Evolutionary conservation across 371 early-diverging fungal genomes (phyloP).

Genomic region (Thermomucor indicae-seudaticae): DNA sequence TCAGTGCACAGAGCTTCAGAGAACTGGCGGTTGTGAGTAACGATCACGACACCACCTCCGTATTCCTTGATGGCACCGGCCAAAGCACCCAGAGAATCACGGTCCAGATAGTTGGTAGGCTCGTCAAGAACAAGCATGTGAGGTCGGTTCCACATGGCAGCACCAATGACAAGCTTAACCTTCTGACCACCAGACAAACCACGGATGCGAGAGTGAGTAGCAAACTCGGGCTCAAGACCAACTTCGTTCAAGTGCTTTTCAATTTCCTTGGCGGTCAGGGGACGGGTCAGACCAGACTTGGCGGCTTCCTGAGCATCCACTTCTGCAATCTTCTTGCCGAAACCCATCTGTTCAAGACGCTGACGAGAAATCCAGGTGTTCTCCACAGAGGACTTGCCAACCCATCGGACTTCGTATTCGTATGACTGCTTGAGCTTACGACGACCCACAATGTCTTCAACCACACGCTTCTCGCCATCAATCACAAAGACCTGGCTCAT

Average conservation of each 20-base stretch:
- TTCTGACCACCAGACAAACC: constrained; percentile 92
- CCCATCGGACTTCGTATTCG: constrained; percentile 65
- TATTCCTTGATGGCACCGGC: constrained; percentile 62
- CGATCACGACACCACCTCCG: constrained; percentile 73
- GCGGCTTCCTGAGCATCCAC: constrained; percentile 67
- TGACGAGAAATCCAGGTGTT: constrained; percentile 73
- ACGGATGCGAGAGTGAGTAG: constrained; percentile 78
- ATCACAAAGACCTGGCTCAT: constrained; percentile 60
- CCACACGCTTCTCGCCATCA: constrained; percentile 60
- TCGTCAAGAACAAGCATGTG: constrained; percentile 88
- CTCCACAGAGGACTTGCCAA: constrained; percentile 53
- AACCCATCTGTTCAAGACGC: constrained; percentile 64
- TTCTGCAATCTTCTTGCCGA: constrained; percentile 61
- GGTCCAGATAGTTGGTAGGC: constrained; percentile 83
- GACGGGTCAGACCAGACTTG: constrained; percentile 57
- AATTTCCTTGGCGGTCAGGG: constrained; percentile 60
- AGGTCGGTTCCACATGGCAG: constrained; percentile 81
- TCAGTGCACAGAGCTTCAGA: constrained; percentile 65
- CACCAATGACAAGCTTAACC: constrained; percentile 84
- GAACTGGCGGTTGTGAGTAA: constrained; percentile 74
- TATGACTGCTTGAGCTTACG: constrained; percentile 67
- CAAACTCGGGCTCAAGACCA: constrained; percentile 69
- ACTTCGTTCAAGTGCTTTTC: constrained; percentile 68
- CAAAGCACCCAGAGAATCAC: constrained; percentile 72
- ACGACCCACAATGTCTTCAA: constrained; percentile 59